Evolutionary conservation across 805 yeast species (phyloP), one percentile per base, ranked within the genome.

Genomic region (Metschnikowia peoriensis): DNA sequence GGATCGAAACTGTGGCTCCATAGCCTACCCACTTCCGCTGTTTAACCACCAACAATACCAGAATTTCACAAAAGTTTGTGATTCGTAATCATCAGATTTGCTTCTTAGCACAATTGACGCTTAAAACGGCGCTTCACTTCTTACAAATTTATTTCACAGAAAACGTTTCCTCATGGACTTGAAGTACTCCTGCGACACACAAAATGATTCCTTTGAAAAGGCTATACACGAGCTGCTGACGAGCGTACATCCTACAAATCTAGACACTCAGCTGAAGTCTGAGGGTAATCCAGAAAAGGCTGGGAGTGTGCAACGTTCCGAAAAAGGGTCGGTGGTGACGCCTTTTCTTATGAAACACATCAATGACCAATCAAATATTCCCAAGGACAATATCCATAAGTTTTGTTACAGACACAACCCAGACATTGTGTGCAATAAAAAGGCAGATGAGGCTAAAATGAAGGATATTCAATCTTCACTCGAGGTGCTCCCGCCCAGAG

Each of bases 371-470:
- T 59, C 72, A n/a, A 61, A 66, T 50, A 73, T 76, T 15, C 77
- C 79, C 22, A 64, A 66, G 44, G 86, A 79, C 58, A 79, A 82
- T 60, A 81, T 77, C 63, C 86, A 84, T 60, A 79, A 79, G 58
- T 93, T 82, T 70, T 93, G 99, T 66, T 93, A 93, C 68, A 76
- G 98, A 49, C 99, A 93, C 69, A 89, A 93, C 64, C 98, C 98
- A 2, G 92, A 89, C 51, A 79, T 89, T 42, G 83, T 84, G 44
- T 83, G 90, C 63, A 85, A 85, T 65, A 85, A 85, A 54, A 78
- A 76, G 51, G 80, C 87, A 0, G 96, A 88, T 66, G 84, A 80
- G 51, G 65, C 66, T 38, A 81, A 82, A 61, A 80, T 88, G 86
- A 76, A 77, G 38, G 80, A 80, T 52, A 79, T 89, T 43, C 96